Percentiles rank a stretch among this genome's conserved stretches.
These are phyloP conservation scores for Elsinoe fawcettii DNA, from an alignment of 2,329 filamentous ascomycete genomes.

Conservation along the genomic window DNA sequence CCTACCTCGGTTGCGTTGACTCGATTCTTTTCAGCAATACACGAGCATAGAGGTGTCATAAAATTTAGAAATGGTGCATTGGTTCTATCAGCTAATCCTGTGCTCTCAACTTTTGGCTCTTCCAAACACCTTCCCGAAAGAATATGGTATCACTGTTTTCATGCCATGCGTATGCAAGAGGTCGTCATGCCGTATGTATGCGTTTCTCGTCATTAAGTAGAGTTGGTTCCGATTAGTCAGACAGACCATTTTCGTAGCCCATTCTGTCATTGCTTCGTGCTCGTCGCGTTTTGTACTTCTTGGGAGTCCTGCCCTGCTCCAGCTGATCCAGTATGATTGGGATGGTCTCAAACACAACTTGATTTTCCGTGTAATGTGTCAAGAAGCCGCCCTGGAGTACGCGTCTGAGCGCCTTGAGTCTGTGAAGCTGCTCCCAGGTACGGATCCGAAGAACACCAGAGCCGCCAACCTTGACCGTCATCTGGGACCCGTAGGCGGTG, in stretches of 20 bases:
- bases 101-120: background rate
- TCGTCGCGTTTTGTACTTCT: slow-evolving; percentile 3
- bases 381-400: slow-evolving; percentile 56
- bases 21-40: background rate
- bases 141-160: slow-evolving; percentile 1
- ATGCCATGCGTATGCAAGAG: background rate
- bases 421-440: slow-evolving; percentile 65
- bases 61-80: background rate
- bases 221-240: background rate
- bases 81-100: background rate
- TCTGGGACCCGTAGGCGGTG: slow-evolving; percentile 52
- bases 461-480: slow-evolving; percentile 54
- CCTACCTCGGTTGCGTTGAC: background rate
- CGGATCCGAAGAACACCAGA: slow-evolving; percentile 57
- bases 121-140: slow-evolving; percentile 13
- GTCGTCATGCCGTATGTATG: slow-evolving; percentile 3
- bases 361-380: slow-evolving; percentile 55
- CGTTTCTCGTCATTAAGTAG: background rate
- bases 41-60: background rate
- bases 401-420: slow-evolving; percentile 54
- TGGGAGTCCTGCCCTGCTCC: background rate
- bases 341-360: slow-evolving; percentile 52
- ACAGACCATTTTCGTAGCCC: slow-evolving; percentile 10
- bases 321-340: slow-evolving; percentile 35
- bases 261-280: slow-evolving; percentile 9